phyloP scores from a whole-genome alignment of 108 stramenopile species.

The Cyclostephanos invisitatus region DNA sequence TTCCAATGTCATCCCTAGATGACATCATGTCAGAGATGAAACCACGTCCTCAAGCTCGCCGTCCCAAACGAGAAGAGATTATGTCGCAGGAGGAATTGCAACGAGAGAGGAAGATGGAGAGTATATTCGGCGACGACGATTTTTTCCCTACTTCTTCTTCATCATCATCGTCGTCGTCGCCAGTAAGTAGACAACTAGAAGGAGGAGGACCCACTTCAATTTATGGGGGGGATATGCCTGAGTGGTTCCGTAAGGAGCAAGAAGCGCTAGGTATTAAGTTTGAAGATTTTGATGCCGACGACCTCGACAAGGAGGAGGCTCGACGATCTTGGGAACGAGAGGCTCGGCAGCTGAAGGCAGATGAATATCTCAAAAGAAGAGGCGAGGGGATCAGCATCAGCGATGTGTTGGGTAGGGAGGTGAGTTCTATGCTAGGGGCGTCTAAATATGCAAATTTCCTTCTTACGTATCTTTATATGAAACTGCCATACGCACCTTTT shows the following conservation, averaged over 20 bases:
- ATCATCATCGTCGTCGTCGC: background rate
- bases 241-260: constrained; percentile 59
- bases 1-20: constrained; percentile 34
- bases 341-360: constrained; percentile 39
- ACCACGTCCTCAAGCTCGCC: constrained; percentile 26
- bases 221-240: constrained; percentile 44
- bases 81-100: constrained; percentile 35
- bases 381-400: constrained; percentile 32
- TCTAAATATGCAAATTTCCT: background rate
- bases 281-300: constrained; percentile 27
- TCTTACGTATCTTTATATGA: background rate
- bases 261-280: constrained; percentile 27
- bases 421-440: background rate
- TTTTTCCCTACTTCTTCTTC: background rate
- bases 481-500: background rate
- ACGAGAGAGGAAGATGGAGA: constrained; percentile 28
- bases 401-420: constrained; percentile 39
- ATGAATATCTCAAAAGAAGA: constrained; percentile 34
- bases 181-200: constrained; percentile 30
- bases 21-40: constrained; percentile 44
- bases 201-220: constrained; percentile 16
- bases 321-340: constrained; percentile 34
- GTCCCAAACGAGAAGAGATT: constrained; percentile 31
- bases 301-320: constrained; percentile 22
- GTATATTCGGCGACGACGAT: constrained; percentile 31